Evolutionary conservation across 2,329 filamentous ascomycete genomes (phyloP), one percentile per base, ranked within the genome.

Genomic region (Penicillium fuscoglaucum): DNA sequence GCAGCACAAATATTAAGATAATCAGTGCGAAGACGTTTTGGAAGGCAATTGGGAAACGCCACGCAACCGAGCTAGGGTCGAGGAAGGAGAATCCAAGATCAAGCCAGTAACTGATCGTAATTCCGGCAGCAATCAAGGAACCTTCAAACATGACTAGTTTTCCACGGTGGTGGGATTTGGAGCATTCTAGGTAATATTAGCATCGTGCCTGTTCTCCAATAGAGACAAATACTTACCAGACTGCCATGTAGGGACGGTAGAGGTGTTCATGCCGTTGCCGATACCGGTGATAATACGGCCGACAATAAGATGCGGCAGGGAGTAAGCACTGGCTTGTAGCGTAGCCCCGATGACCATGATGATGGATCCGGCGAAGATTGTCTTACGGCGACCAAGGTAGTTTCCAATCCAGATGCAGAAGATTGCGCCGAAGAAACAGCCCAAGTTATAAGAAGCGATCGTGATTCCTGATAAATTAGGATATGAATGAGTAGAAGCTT

Each of bases 1-100:
- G 72, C n/a, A 80, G 67, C 7, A 82, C 76, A 40, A 77, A 72
- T 24, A 65, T 59, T 45, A 80, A 70, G 33, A 84, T 82, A 31
- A 83, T 70, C 4, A 84, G 57, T 0, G 82, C 81, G 50, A 85
- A 80, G 6, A 83, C 52, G 57, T 83, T 82, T 66, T 85, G 83
- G 66, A 85, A 82, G 12, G 78, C 80, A 50, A 84, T 81, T 1
- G 82, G 82, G 60, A 83, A 81, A 39, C 82, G 75, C 82, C 82
- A 84, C 2, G 77, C 70, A 24, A 78, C 69, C 0, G 72, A 73
- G 54, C 67, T 75, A 3, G 75, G 74, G 37, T 79, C 79, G 4
- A 82, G 70, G 70, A 82, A 83, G 2, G 79, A 82, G 64, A 82
- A 82, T 1, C 78, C 78, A 49, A 81, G 74, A 60, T 82, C 78